Evolutionary conservation across 805 yeast species (phyloP).

Genomic region (Millerozyma acaciae): DNA sequence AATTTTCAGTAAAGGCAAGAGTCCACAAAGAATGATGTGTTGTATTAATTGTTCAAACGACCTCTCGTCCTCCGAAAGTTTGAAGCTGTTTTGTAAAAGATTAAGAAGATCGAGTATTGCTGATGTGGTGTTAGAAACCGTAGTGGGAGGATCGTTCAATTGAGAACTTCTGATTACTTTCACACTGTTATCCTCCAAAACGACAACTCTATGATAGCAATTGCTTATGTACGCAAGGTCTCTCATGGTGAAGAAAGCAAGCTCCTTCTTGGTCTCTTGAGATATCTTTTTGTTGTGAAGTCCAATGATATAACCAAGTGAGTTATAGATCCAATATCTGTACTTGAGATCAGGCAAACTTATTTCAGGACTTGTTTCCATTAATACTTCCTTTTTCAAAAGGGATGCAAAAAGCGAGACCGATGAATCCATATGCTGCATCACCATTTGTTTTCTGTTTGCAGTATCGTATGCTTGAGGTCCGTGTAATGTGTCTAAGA

Average conservation of each 20-base stretch:
- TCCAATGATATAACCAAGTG: constrained; percentile 22
- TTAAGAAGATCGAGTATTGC: constrained; percentile 32
- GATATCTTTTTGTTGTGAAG: constrained; percentile 24
- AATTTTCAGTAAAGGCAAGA: constrained; percentile 38
- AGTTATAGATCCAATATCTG: constrained; percentile 26
- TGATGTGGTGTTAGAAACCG: constrained; percentile 19
- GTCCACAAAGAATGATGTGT: constrained; percentile 35
- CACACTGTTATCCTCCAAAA: constrained; percentile 7
- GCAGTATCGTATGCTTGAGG: constrained; percentile 43
- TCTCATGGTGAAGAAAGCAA: constrained; percentile 13
- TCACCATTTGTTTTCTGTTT: constrained; percentile 33
- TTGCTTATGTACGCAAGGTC: constrained; percentile 21
- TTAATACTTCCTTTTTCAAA: constrained; percentile 12
- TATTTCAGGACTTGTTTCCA: constrained; percentile 3
- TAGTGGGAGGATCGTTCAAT: constrained; percentile 14
- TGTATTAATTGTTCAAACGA: constrained; percentile 19
- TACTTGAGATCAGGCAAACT: constrained; percentile 16
- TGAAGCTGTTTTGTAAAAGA: constrained; percentile 23
- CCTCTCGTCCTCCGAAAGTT: constrained; percentile 14
- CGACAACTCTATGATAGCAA: constrained; percentile 10
- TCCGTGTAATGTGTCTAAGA: constrained; percentile 50
- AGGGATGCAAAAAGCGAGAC: constrained; percentile 16
- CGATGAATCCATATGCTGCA: constrained; percentile 17
- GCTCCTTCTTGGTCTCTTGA: constrained; percentile 9
- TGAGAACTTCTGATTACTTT: constrained; percentile 11